These are phyloP conservation scores for Pedinophyceae sp. DNA, from an alignment of 139 green algal genomes.

Conservation along the genomic window DNA sequence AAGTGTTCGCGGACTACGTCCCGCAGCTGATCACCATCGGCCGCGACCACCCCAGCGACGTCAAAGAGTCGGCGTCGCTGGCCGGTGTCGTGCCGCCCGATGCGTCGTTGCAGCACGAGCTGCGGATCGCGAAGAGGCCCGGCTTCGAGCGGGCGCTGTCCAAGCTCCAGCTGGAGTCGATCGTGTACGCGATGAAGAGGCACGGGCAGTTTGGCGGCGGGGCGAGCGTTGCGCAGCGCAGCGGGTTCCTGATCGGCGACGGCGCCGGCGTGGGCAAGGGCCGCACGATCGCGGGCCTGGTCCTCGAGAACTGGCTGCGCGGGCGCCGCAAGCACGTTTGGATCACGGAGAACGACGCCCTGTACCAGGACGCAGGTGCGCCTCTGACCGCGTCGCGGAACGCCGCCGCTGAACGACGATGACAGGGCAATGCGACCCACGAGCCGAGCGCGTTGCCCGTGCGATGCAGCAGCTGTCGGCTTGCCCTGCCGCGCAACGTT, in stretches of 20 bases:
- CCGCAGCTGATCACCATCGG: conserved; percentile 22
- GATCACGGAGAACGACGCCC: too few relatives aligned
- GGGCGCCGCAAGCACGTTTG: too few relatives aligned
- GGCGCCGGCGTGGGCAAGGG: conserved; percentile 73
- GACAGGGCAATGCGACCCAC: too few relatives aligned
- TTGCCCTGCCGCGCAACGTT: too few relatives aligned
- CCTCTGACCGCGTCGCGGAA: too few relatives aligned
- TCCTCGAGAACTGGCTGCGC: conserved; percentile 71
- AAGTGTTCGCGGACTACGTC: too few relatives aligned
- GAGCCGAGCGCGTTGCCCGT: too few relatives aligned
- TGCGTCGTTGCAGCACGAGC: conserved; percentile 20
- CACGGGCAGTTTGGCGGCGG: conserved; percentile 49
- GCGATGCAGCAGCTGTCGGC: too few relatives aligned
- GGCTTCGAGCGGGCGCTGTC: too few relatives aligned
- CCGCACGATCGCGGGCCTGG: conserved; percentile 51
- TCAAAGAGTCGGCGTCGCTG: conserved; percentile 39
- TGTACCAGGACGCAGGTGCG: too few relatives aligned
- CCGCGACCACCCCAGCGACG: conserved; percentile 24
- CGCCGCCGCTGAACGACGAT: too few relatives aligned
- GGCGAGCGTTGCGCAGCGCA: conserved; percentile 14
- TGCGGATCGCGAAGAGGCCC: conserved; percentile 3
- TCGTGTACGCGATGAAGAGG: conserved; percentile 60
- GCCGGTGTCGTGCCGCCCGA: conserved; percentile 29
- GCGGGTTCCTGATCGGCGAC: conserved; percentile 37
- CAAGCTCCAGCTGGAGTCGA: conserved; percentile 69